Conservation (phyloP, 2,329 filamentous ascomycete genomes). For the Monosporascus cannonballus region DNA sequence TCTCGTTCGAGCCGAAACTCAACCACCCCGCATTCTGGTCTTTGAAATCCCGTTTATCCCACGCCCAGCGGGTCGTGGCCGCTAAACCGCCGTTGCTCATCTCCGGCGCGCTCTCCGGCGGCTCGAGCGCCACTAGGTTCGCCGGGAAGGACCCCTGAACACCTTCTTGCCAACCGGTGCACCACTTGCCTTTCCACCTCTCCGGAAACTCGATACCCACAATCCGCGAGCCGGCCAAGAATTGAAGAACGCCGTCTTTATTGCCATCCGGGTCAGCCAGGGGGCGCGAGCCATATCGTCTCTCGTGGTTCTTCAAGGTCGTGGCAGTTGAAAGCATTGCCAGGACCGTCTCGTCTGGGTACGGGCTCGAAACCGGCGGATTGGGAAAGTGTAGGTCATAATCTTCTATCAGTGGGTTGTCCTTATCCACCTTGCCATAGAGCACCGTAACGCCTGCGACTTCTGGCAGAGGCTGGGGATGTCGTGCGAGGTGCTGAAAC, state of each 20-base stretch:
- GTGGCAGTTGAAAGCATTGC: slow-evolving; percentile 27
- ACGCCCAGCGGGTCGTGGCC: slow-evolving; percentile 27
- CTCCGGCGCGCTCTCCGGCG: slow-evolving; percentile 18
- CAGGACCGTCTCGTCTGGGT: slow-evolving; percentile 19
- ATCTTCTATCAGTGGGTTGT: slow-evolving; percentile 16
- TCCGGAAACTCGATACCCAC: slow-evolving; percentile 28
- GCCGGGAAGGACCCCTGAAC: slow-evolving; percentile 20
- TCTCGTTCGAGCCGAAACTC: slow-evolving; percentile 41
- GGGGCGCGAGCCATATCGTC: slow-evolving; percentile 27
- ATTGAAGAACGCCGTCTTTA: slow-evolving; percentile 30
- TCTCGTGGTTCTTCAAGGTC: slow-evolving; percentile 28
- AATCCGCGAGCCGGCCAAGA: slow-evolving; percentile 27
- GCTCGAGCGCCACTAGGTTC: slow-evolving; percentile 21
- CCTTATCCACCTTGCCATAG: slow-evolving; percentile 25
- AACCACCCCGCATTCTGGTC: slow-evolving; percentile 24
- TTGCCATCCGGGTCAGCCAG: slow-evolving; percentile 27
- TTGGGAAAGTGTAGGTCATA: slow-evolving; percentile 32
- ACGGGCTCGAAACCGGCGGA: slow-evolving; percentile 22
- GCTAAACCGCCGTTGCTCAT: slow-evolving; percentile 13
- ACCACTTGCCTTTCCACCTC: slow-evolving; percentile 29
- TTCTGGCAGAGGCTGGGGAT: slow-evolving; percentile 33
- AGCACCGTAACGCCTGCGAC: slow-evolving; percentile 31
- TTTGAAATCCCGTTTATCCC: slow-evolving; percentile 26
- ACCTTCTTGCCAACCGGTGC: slow-evolving; percentile 28
- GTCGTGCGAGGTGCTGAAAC: slow-evolving; percentile 32